Base-by-base conservation (phyloP, 1,284 basidiomycete species). In the Sporisorium scitamineum region DNA sequence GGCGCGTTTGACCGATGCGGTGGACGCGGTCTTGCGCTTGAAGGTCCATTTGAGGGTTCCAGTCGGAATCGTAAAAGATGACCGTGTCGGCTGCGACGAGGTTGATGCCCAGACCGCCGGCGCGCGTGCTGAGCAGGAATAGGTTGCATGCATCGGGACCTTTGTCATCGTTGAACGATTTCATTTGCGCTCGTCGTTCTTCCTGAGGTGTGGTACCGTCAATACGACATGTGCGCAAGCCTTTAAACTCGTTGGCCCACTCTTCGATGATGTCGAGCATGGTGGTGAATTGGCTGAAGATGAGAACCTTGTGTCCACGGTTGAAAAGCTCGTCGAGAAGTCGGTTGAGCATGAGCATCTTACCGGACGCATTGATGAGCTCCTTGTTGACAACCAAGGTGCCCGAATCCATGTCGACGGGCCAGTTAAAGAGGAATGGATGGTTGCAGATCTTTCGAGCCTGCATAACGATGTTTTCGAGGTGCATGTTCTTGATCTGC, bases 11-110 rank as follows among this genome's bases (percentile, higher is more conserved):
- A 2, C 95, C 95, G 65, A 98, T 98, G 8, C 95, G 91, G 86
- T 98, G 95, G 0, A 94, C 95, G 34, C 95, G 90, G 82, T 97
- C 96, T 85, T 96, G 94, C 0, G 96, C 96, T 86, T 99, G 95
- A 5, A 94, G 88, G 78, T 99, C 96, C 91, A 95, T 94, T 52
- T 83, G 81, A 0, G 95, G 95, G 82, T 95, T 97, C 94, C 95
- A 96, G 84, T 97, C 95, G 81, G 94, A 93, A 81, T 97, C 95
- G 81, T 95, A 97, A 54, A 87, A 83, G 57, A 85, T 80, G 51
- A 87, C 87, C 13, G 83, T 84, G 56, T 99, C 96, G 0, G 96
- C 96, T 1, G 93, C 93, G 3, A 93, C 92, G 54, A 99, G 89
- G 82, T 96, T 97, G 83, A 98, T 92, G 13, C 80, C 85, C 26